Percentiles rank a stretch among this genome's conserved stretches.
Evolutionary conservation across 331 rosid species (phyloP).

Genomic region (Cydonia oblonga): DNA sequence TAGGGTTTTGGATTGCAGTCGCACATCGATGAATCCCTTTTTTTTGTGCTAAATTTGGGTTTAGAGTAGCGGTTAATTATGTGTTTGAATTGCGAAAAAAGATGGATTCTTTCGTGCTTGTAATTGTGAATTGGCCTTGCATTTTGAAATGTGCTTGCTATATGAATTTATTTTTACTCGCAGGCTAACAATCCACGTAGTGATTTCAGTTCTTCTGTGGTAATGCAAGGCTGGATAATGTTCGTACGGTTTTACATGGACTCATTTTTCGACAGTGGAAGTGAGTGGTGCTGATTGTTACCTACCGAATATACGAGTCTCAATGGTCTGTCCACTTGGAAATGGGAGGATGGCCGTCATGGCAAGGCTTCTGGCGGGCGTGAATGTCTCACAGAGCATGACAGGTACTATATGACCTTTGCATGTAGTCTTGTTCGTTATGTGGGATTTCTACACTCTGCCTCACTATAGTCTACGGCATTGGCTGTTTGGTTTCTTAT

Average conservation of each 20-base stretch:
- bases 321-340: slow-evolving; percentile 71
- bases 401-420: slow-evolving; percentile 34
- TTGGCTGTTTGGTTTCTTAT: slow-evolving; percentile 12
- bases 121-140: background rate
- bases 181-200: background rate
- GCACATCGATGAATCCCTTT: background rate
- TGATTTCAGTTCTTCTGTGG: background rate
- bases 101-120: background rate
- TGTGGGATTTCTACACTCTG: background rate
- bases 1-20: background rate
- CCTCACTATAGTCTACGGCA: background rate
- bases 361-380: slow-evolving; percentile 64
- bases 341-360: slow-evolving; percentile 78
- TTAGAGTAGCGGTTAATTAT: background rate
- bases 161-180: background rate
- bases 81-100: background rate
- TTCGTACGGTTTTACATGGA: background rate
- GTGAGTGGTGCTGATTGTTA: slow-evolving; percentile 4
- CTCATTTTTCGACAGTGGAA: background rate
- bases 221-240: background rate
- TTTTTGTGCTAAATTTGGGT: background rate
- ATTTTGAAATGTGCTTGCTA: background rate
- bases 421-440: background rate
- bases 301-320: slow-evolving; percentile 12
- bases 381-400: slow-evolving; percentile 37